Evolutionary conservation across 2,329 filamentous ascomycete genomes (phyloP), one percentile per base, ranked within the genome.

Genomic region (Arthrobotrys entomopaga): DNA sequence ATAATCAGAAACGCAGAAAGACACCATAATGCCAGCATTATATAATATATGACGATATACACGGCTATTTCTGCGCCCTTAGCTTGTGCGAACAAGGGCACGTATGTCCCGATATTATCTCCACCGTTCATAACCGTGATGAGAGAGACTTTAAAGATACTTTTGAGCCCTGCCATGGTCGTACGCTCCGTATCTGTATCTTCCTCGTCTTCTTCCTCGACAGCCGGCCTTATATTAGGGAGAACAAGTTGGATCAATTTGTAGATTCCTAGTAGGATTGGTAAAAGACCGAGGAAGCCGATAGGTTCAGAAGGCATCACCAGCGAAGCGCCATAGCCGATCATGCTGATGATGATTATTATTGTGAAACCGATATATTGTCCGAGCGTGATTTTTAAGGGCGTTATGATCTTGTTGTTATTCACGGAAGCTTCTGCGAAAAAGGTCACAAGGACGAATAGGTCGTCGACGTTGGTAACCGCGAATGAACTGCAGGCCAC

Each of bases 371-470:
- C 81, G 24, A 79, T 16, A 49, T 80, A 81, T 38, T 70, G 65
- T 13, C 65, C 65, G 49, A 57, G 13, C 4, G 42, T 11, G 16
- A 70, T 63, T 11, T 48, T 56, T 3, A 61, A 26, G 1, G 65
- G 56, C 3, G 65, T 70, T 2, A 70, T 38, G 29, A 10, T 34
- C 29, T 34, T 34, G 19, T 26, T 76, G 8, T 65, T 60, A 71
- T 78, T 79, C 7, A 79, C 78, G 8, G 80, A 70, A 4, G 80
- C 77, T 60, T 81, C 80, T 34, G 80, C 79, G 64, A 81, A 81
- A 76, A 81, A 82, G 61, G 81, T 81, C 54, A 81, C 80, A 6
- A 82, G 77, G 40, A 82, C 80, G 77, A 82, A 82, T n/a, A 80
- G 64, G 77, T 82, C 80, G 79, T 79, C 77, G 59, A 79, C 77